Evolutionary conservation across 148 eudicot genomes (phyloP).

Genomic region (Cornus controversa): DNA sequence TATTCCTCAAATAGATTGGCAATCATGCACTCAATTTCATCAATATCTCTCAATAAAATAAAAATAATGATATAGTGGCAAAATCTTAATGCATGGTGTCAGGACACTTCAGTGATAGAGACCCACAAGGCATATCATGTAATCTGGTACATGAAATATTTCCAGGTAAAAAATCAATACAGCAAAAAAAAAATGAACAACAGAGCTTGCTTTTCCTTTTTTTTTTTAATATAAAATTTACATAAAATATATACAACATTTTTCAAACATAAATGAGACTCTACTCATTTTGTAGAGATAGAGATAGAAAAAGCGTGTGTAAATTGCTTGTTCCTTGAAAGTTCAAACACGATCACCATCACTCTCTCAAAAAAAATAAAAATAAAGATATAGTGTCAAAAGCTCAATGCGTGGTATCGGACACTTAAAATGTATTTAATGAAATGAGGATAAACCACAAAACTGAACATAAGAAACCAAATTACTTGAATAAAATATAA

Average conservation of each 20-base stretch:
- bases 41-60: neutral
- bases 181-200: neutral
- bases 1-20: constrained; percentile 90
- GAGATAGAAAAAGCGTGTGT: no score
- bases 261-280: neutral
- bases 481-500: no score
- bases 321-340: no score
- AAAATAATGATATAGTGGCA: neutral
- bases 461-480: no score
- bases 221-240: neutral
- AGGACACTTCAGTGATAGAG: neutral
- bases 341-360: no score
- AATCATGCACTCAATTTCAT: constrained; percentile 69
- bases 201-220: neutral
- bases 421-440: no score
- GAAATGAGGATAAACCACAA: no score
- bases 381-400: no score
- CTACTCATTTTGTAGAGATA: no score
- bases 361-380: no score
- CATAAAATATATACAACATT: neutral
- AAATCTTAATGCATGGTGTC: neutral
- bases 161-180: neutral
- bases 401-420: no score
- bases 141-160: neutral
- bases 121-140: neutral